Evolutionary conservation across 176 grass and related monocot species (phyloP).

Genomic region (Elymus sibiricus): DNA sequence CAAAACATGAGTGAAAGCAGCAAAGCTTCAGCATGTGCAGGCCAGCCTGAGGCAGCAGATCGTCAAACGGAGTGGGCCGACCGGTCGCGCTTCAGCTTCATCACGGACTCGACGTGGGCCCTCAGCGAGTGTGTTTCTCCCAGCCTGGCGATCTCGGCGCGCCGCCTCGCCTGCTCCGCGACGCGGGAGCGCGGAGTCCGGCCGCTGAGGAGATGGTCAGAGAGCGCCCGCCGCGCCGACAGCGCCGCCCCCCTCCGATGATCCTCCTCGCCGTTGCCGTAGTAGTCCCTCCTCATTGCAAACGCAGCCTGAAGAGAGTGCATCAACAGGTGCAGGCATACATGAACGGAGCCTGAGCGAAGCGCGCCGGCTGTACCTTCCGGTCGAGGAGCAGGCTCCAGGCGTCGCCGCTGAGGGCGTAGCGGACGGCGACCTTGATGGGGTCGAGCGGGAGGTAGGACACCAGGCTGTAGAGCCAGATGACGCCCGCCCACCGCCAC

Average conservation of each 20-base stretch:
- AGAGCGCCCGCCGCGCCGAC: slow-evolving; percentile 19
- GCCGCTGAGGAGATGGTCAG: slow-evolving; percentile 40
- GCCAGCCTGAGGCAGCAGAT: not conserved
- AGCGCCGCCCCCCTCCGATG: slow-evolving; percentile 35
- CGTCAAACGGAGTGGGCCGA: slow-evolving; percentile 48
- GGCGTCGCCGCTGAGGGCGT: slow-evolving; percentile 62
- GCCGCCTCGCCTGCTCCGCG: slow-evolving; percentile 59
- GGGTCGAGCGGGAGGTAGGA: slow-evolving; percentile 75
- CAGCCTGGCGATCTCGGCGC: slow-evolving; percentile 73
- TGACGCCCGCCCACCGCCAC: slow-evolving; percentile 77
- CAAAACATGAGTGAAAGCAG: not conserved
- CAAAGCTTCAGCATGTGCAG: not conserved
- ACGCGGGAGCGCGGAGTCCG: slow-evolving; percentile 38
- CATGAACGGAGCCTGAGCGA: not conserved
- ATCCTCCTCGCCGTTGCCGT: slow-evolving; percentile 67
- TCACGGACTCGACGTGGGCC: slow-evolving; percentile 53
- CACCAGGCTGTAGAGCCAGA: slow-evolving; percentile 76
- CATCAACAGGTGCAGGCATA: not conserved
- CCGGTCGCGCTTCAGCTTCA: slow-evolving; percentile 55
- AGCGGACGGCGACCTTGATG: slow-evolving; percentile 64
- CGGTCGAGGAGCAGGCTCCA: slow-evolving; percentile 66
- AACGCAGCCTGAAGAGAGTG: slow-evolving; percentile 51
- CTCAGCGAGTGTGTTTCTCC: slow-evolving; percentile 36
- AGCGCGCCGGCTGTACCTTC: slow-evolving; percentile 32
- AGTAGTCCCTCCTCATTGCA: slow-evolving; percentile 54